These are phyloP conservation scores for Zopfochytrium polystomum DNA, from an alignment of 371 early-diverging fungal species.

Conservation along the genomic window DNA sequence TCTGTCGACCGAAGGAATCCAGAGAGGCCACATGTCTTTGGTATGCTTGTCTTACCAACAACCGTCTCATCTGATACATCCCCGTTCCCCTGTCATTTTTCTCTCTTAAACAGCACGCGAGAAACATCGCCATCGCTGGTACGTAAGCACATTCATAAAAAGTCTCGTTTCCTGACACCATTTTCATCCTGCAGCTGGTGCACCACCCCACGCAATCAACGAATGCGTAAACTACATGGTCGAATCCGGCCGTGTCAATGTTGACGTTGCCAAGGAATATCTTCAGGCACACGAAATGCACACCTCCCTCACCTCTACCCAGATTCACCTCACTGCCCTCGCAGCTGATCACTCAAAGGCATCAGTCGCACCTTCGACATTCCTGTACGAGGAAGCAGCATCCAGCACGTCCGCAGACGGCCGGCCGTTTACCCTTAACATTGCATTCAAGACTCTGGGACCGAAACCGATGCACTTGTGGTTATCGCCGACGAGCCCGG, in stretches of 20 bases:
- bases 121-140: conserved; percentile 64
- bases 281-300: conserved; percentile 49
- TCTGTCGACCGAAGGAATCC: conserved; percentile 66
- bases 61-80: neutral
- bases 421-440: conserved; percentile 43
- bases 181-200: conserved; percentile 52
- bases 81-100: conserved; percentile 9
- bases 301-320: conserved; percentile 4
- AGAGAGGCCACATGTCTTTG: conserved; percentile 65
- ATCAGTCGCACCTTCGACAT: conserved; percentile 42
- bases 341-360: conserved; percentile 4
- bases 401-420: conserved; percentile 2
- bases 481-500: conserved; percentile 26
- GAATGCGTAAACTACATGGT: conserved; percentile 65
- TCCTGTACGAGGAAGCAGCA: conserved; percentile 47
- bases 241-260: conserved; percentile 54
- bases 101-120: conserved; percentile 43
- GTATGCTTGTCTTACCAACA: neutral
- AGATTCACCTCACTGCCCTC: neutral
- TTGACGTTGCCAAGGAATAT: conserved; percentile 55
- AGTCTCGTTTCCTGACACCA: too few relatives aligned
- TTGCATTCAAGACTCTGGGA: conserved; percentile 50
- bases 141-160: too few relatives aligned
- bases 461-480: conserved; percentile 40
- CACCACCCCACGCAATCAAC: conserved; percentile 58